Evolutionary conservation across 306 rosid species (phyloP).

Genomic region (Vachellia pachyceras): DNA sequence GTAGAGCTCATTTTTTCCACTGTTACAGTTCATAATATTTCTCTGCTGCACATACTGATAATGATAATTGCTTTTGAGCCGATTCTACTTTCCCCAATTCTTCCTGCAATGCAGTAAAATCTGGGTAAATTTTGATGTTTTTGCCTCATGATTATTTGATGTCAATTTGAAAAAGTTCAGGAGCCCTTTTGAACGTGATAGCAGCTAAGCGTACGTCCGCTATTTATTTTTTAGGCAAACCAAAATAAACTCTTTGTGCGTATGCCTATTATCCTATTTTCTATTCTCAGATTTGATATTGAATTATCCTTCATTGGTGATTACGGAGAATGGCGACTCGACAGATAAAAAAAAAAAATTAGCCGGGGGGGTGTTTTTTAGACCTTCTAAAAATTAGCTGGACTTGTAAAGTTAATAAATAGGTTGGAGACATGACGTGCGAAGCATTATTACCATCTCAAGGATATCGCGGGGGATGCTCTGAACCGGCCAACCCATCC

Average conservation of each 20-base stretch:
- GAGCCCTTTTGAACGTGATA: background rate
- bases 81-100: background rate
- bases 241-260: too few relatives aligned
- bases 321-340: background rate
- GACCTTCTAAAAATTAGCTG: background rate
- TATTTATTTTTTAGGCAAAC: background rate
- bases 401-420: background rate
- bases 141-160: too few relatives aligned
- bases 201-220: background rate
- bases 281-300: background rate
- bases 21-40: conserved; percentile 47
- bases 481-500: background rate
- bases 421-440: background rate
- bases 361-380: background rate
- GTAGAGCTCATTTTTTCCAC: conserved; percentile 38
- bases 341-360: background rate
- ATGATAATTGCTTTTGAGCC: conserved; percentile 33
- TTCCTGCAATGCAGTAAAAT: background rate
- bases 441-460: background rate
- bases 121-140: background rate
- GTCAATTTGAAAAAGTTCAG: too few relatives aligned
- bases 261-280: too few relatives aligned
- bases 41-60: conserved; percentile 37
- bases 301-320: background rate
- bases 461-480: too few relatives aligned